phyloP scores from a whole-genome alignment of 768 basidiomycete species.

The Russula sp. region DNA sequence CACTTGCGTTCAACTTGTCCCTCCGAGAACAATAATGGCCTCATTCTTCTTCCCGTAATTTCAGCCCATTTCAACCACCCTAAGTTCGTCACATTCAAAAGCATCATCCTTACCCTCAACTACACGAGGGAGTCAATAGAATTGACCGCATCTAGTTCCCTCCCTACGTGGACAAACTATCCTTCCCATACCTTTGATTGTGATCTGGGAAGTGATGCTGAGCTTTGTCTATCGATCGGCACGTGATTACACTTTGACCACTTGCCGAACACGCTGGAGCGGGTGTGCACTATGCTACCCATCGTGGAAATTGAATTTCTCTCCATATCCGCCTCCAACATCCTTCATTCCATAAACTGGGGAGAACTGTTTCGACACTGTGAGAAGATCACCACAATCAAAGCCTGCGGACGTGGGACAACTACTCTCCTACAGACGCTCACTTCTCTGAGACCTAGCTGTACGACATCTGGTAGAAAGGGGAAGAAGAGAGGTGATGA shows the following conservation, averaged over 20 bases:
- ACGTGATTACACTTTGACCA: not conserved
- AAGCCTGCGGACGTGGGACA: not conserved
- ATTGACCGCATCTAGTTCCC: not conserved
- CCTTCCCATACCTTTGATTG: not conserved
- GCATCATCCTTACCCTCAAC: not conserved
- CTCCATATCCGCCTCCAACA: not conserved
- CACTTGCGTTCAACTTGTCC: slow-evolving; percentile 1
- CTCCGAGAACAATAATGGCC: not conserved
- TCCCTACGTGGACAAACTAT: not conserved
- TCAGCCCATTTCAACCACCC: not conserved
- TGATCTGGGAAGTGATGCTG: not conserved
- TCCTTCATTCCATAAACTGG: not conserved
- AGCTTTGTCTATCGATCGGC: not conserved
- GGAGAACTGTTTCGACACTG: not conserved
- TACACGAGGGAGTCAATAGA: not conserved
- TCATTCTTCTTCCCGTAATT: slow-evolving; percentile 6
- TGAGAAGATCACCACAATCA: not conserved
- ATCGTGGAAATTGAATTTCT: slow-evolving; percentile 5
- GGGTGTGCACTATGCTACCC: not conserved
- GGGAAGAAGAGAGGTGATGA: not conserved
- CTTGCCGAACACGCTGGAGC: not conserved
- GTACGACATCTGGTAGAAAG: not conserved
- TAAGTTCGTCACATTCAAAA: not conserved
- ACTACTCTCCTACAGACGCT: not conserved
- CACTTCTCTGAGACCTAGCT: not conserved